Conservation (phyloP, 1,284 basidiomycete species). For the Agaricales sp. region DNA sequence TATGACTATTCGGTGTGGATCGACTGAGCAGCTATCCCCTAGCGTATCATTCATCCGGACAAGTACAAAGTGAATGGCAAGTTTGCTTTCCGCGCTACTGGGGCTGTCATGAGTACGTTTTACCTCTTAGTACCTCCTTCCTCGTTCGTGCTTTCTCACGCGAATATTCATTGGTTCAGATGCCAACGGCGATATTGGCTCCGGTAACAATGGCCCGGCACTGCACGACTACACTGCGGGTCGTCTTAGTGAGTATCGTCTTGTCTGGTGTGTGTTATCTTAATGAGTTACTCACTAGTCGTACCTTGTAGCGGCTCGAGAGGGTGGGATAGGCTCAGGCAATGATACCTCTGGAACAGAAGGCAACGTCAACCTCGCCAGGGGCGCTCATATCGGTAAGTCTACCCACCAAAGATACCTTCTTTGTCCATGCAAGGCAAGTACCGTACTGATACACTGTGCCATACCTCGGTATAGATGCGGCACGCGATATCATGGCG, state of each 20-base stretch:
- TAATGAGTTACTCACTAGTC: too few species aligned
- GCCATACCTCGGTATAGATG: not conserved
- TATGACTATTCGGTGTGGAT: not conserved
- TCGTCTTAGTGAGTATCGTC: too few species aligned
- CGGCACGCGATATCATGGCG: not conserved
- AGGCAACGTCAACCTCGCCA: not conserved
- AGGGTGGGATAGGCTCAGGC: not conserved
- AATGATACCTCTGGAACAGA: not conserved
- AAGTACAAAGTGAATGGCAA: not conserved
- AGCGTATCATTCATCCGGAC: not conserved
- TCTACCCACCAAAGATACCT: too few species aligned
- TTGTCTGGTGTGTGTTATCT: too few species aligned
- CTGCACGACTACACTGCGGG: not conserved
- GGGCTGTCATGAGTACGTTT: not conserved
- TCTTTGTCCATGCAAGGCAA: too few species aligned
- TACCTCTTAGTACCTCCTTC: not conserved
- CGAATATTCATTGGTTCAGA: not conserved
- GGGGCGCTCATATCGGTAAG: not conserved
- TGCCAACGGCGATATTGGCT: not conserved
- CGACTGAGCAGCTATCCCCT: not conserved
- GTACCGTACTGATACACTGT: too few species aligned
- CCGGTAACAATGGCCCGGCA: not conserved
- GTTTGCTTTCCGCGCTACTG: not conserved
- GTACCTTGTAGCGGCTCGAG: too few species aligned
- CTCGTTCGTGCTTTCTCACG: not conserved